Percentiles rank a stretch among this genome's conserved stretches.
These are phyloP conservation scores for Irpex sp. DNA, from an alignment of 1,284 basidiomycete species.

Conservation along the genomic window DNA sequence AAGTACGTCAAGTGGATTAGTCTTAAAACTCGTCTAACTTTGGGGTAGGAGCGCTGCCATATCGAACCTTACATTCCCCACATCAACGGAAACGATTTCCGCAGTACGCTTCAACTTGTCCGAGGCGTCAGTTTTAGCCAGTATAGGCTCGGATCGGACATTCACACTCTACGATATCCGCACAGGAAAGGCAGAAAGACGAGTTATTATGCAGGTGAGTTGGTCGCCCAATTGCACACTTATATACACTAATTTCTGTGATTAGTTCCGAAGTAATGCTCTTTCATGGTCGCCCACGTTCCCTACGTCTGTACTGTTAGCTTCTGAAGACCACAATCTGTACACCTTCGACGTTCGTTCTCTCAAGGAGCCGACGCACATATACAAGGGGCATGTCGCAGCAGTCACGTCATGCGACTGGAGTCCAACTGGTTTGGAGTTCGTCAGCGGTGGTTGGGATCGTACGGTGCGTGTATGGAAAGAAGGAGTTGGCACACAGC, in stretches of 20 bases:
- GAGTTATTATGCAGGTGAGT: conserved; percentile 83
- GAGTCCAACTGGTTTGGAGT: conserved; percentile 94
- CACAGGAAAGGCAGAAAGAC: conserved; percentile 90
- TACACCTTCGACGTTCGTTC: conserved; percentile 98
- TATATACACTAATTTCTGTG: not conserved
- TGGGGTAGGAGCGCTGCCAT: conserved; percentile 61
- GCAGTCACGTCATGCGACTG: conserved; percentile 93
- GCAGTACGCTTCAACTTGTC: conserved; percentile 91
- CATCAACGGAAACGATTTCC: conserved; percentile 83
- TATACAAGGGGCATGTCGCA: conserved; percentile 97
- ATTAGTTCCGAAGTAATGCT: conserved; percentile 81
- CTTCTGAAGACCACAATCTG: conserved; percentile 97
- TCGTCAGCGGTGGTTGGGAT: conserved; percentile 96
- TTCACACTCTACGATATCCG: conserved; percentile 96
- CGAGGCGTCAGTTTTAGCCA: conserved; percentile 91
- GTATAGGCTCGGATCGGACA: conserved; percentile 91
- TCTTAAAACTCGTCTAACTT: conserved; percentile 11
- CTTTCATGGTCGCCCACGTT: conserved; percentile 95
- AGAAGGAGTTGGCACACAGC: conserved; percentile 76
- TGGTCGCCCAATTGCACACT: not conserved
- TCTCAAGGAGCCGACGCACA: conserved; percentile 80
- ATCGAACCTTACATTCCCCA: conserved; percentile 81
- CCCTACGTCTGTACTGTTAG: conserved; percentile 88
- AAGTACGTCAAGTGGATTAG: conserved; percentile 46
- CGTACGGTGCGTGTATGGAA: conserved; percentile 94